phyloP scores from a whole-genome alignment of 2,329 filamentous ascomycete genomes.

The Fusarium tjaetaba region DNA sequence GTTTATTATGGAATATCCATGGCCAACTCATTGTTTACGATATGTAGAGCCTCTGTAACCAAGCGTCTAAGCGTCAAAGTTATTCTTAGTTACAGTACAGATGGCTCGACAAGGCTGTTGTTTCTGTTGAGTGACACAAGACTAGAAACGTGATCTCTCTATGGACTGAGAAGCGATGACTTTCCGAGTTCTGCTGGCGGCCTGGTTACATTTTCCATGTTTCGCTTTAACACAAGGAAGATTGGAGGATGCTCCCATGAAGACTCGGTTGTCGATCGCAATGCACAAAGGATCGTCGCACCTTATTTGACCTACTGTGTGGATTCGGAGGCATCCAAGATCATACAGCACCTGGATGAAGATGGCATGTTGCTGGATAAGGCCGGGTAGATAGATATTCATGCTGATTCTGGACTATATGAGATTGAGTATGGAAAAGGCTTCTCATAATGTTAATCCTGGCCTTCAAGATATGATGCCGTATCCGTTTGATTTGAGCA shows the following conservation, averaged over 20 bases:
- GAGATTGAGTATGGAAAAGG: not conserved
- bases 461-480: not conserved
- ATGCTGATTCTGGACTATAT: not conserved
- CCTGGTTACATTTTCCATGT: constrained; percentile 5
- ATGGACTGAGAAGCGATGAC: not conserved
- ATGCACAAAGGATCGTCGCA: constrained; percentile 16
- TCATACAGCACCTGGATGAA: not conserved
- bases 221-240: not conserved
- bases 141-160: constrained; percentile 15
- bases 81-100: constrained; percentile 14
- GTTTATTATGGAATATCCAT: constrained; percentile 9
- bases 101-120: constrained; percentile 1
- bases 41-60: not conserved
- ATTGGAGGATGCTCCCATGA: constrained; percentile 1
- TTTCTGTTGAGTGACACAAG: constrained; percentile 6
- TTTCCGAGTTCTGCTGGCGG: not conserved
- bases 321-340: not conserved
- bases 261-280: constrained; percentile 23
- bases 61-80: not conserved
- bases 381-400: not conserved
- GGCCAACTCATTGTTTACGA: constrained; percentile 3
- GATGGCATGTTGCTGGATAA: not conserved
- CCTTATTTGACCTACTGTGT: not conserved
- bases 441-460: not conserved
- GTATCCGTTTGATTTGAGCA: not conserved